phyloP scores from a whole-genome alignment of 768 basidiomycete genomes.

The Kwoniella pini region DNA sequence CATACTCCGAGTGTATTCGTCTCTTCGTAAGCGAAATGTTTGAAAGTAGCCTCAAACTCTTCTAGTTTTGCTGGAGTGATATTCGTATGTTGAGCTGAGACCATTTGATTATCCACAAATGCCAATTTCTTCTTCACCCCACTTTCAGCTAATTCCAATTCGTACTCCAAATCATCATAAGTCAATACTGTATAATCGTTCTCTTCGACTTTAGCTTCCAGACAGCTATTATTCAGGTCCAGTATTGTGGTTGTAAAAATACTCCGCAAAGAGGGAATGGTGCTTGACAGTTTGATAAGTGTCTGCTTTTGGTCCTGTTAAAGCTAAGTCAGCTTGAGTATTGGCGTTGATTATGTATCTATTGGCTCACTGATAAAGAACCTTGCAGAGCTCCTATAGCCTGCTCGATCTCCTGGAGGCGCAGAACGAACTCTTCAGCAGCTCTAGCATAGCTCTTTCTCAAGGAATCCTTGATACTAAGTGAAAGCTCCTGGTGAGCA shows the following conservation, averaged over 20 bases:
- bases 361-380: constrained; percentile 38
- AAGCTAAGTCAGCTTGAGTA: background rate
- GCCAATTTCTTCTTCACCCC: constrained; percentile 85
- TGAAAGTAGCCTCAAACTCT: constrained; percentile 76
- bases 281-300: constrained; percentile 50
- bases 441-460: constrained; percentile 47
- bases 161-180: constrained; percentile 83
- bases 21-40: constrained; percentile 93
- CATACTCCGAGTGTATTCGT: constrained; percentile 79
- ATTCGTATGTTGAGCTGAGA: constrained; percentile 90
- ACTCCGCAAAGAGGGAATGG: constrained; percentile 65
- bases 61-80: constrained; percentile 71
- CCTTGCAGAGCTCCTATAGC: constrained; percentile 45
- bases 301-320: constrained; percentile 71
- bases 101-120: constrained; percentile 96
- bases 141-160: constrained; percentile 74
- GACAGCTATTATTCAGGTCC: constrained; percentile 72
- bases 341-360: background rate
- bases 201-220: constrained; percentile 88
- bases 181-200: constrained; percentile 94
- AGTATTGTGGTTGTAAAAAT: constrained; percentile 58
- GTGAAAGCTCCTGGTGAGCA: background rate
- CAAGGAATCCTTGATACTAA: constrained; percentile 53
- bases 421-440: constrained; percentile 48
- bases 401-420: constrained; percentile 46